Conservation (phyloP, 495 filamentous ascomycete species). For the Hyaloscypha finlandica region DNA sequence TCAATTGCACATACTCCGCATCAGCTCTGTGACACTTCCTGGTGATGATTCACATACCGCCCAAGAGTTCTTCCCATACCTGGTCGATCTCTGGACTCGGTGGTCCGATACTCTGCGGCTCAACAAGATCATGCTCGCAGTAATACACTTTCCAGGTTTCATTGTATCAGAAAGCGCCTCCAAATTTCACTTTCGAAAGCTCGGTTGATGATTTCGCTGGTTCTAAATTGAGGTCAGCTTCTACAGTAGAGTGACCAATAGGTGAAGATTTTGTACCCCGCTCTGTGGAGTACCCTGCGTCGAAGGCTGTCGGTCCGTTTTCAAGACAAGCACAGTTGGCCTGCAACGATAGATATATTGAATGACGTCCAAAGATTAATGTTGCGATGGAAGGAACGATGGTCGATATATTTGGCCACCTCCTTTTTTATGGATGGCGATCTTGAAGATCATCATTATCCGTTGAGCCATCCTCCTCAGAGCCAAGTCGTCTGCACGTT, state of each 20-base stretch:
- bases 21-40: not conserved
- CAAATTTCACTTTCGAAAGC: constrained; percentile 12
- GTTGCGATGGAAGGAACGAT: constrained; percentile 3
- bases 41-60: not conserved
- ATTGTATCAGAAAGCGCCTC: constrained; percentile 24
- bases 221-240: constrained; percentile 5
- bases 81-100: constrained; percentile 24
- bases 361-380: not conserved
- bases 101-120: constrained; percentile 23
- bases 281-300: constrained; percentile 10
- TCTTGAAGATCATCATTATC: not conserved
- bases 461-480: not conserved
- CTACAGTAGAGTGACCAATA: not conserved
- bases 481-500: not conserved
- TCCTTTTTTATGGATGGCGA: not conserved
- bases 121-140: constrained; percentile 15
- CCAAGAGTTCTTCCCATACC: constrained; percentile 26
- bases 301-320: not conserved
- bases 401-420: constrained; percentile 8
- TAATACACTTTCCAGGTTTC: constrained; percentile 15
- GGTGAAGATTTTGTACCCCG: constrained; percentile 4
- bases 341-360: constrained; percentile 8
- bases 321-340: not conserved
- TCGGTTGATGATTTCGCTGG: constrained; percentile 11
- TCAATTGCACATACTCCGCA: constrained; percentile 16